Evolutionary conservation across 306 rosid species (phyloP).

Genomic region (Medicago truncatula): MtrunA17r5.0-ANR NC_053045.1:21755001-21755500

Average conservation of each 20-base stretch:
- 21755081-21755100: background rate
- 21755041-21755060: too few species aligned
- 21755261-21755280: too few species aligned
- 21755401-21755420: background rate
- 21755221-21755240: too few species aligned
- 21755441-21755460: background rate
- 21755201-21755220: too few species aligned
- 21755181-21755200: too few species aligned
- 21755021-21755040: too few species aligned
- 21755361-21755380: background rate
- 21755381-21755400: background rate
- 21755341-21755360: background rate
- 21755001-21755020: background rate
- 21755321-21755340: background rate
- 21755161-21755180: too few species aligned
- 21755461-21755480: background rate
- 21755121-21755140: too few species aligned
- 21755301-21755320: background rate
- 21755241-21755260: too few species aligned
- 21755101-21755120: background rate
- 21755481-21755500: background rate
- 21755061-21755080: background rate
- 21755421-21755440: background rate
- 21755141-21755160: too few species aligned
- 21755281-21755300: conserved; percentile 10